Percentiles rank a stretch among this genome's conserved stretches.
These are phyloP conservation scores for Ceratocystiopsis brevicomis DNA, from an alignment of 2,329 filamentous ascomycete species.

Conservation along the genomic window DNA sequence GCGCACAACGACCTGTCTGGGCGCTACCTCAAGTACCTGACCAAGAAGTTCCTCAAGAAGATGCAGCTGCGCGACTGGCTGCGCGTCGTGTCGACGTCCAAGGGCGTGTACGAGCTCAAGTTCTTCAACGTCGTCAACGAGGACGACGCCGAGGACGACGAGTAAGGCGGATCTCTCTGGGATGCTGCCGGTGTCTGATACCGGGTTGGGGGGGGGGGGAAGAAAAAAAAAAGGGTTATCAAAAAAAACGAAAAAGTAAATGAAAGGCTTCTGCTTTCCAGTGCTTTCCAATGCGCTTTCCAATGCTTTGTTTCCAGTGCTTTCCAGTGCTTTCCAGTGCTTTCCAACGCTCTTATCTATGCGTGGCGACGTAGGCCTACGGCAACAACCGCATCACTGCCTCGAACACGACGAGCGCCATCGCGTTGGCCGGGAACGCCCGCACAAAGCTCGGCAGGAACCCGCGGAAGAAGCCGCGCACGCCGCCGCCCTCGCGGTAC, in stretches of 20 bases:
- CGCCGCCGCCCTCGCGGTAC: constrained; percentile 50
- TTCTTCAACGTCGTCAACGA: constrained; percentile 99
- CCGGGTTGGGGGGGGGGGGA: too few relatives aligned
- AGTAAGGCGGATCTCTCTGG: constrained; percentile 34
- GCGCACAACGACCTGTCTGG: constrained; percentile 96
- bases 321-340: too few relatives aligned
- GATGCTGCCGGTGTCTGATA: too few relatives aligned
- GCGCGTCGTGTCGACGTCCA: constrained; percentile 91
- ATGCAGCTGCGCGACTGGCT: constrained; percentile 99
- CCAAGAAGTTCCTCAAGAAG: constrained; percentile 99
- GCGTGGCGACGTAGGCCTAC: too few relatives aligned
- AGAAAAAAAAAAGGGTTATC: too few relatives aligned
- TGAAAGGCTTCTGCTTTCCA: too few relatives aligned
- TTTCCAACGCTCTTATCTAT: too few relatives aligned
- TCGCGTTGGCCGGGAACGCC: constrained; percentile 89
- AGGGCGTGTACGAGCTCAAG: constrained; percentile 98
- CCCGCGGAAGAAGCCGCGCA: constrained; percentile 74
- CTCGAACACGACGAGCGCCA: constrained; percentile 86
- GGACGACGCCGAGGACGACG: constrained; percentile 93
- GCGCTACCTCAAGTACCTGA: constrained; percentile 99
- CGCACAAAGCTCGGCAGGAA: constrained; percentile 86
- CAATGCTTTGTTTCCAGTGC: too few relatives aligned
- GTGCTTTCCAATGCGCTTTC: too few relatives aligned
- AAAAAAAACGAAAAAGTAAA: too few relatives aligned
- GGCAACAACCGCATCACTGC: constrained; percentile 59